Conservation (phyloP, 371 early-diverging fungal genomes). For the Mortierella sp. region DNA sequence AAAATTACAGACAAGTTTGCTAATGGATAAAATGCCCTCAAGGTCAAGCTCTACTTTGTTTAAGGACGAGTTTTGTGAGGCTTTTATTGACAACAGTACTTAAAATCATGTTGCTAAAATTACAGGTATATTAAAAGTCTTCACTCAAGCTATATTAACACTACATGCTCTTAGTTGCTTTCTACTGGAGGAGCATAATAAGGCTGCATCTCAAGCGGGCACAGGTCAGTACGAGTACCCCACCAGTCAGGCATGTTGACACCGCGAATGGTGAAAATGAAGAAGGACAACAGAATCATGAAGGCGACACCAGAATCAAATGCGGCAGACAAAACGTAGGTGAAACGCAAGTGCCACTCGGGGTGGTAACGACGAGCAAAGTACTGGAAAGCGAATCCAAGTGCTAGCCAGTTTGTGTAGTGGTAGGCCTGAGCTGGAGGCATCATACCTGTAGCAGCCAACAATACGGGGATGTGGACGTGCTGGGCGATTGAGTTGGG, state of each 20-base stretch:
- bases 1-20: too few species aligned
- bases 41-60: too few species aligned
- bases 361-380: slow-evolving; percentile 40
- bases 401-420: slow-evolving; percentile 70
- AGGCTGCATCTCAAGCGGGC: slow-evolving; percentile 13
- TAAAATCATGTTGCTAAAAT: too few species aligned
- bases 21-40: too few species aligned
- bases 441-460: slow-evolving; percentile 38
- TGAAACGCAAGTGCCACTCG: slow-evolving; percentile 28
- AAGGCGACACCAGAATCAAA: slow-evolving; percentile 37
- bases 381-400: slow-evolving; percentile 57
- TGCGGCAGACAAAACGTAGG: slow-evolving; percentile 30
- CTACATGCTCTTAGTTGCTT: too few species aligned
- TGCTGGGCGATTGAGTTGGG: slow-evolving; percentile 36
- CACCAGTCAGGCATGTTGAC: slow-evolving; percentile 36
- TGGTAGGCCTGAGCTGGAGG: slow-evolving; percentile 34
- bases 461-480: slow-evolving; percentile 39
- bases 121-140: too few species aligned
- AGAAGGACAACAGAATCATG: slow-evolving; percentile 32
- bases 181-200: slow-evolving; percentile 10
- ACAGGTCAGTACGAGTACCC: slow-evolving; percentile 34
- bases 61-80: too few species aligned
- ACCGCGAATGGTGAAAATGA: slow-evolving; percentile 25
- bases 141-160: too few species aligned
- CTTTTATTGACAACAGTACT: too few species aligned